Evolutionary conservation across 331 rosid species (phyloP), one percentile per base, ranked within the genome.

Genomic region (Malus hybrid): DNA sequence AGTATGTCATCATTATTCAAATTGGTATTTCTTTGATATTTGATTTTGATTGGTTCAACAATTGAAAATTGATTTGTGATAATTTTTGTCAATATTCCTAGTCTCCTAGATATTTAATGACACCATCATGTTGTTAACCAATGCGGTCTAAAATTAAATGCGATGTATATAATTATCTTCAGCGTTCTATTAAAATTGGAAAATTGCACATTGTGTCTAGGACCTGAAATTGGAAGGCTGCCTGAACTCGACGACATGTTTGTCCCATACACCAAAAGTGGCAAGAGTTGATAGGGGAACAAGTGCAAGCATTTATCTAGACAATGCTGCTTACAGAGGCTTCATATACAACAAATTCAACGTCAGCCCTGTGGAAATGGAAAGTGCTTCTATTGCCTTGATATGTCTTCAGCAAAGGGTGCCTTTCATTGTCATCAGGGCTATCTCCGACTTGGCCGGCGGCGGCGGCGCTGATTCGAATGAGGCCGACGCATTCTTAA

Each of bases 401-500:
- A 63, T 88, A 7, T 79, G 88, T 56, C 55, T 63, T 2, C 89
- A 90, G 33, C 89, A 90, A 48, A 80, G 48, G 48, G 48, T 42
- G 1, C 48, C 48, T 3, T 42, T 42, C 48, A 42, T 42, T 42
- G 48, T 4, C 48, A 42, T 88, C 11, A 82, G 96, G 66, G 86
- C 88, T 66, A 74, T 88, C 75, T 88, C 91, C 1, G 87, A 86
- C 81, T 79, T 89, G 76, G 90, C 92, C 52, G 93, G 93, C 3
- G 88, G 88, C 3, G 86, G 87, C 74, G 66, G 84, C 5, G 83
- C 88, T 2, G 69, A 77, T 2, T 75, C 90, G 0, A 81, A 85
- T 0, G 89, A 86, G 60, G 86, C 89, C 0, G 85, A 76, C 26
- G 83, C 64, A 8, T 89, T 87, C 75, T 6, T 44, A 1, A 0